phyloP scores from a whole-genome alignment of 352 stramenopile species.

The Phytophthora hibernalis region DNA sequence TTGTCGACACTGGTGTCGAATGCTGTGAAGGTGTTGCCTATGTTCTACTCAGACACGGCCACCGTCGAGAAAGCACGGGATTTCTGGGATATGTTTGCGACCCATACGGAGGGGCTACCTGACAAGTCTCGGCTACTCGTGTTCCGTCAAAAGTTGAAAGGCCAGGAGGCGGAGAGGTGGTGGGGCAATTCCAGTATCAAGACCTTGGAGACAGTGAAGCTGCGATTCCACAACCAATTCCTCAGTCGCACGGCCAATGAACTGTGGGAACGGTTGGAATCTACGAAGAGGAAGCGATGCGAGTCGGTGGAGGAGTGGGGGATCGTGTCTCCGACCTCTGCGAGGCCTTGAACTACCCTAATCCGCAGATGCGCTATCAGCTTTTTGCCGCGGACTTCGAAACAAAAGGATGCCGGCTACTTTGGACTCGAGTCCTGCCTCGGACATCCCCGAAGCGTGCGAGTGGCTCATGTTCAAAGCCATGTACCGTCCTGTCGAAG shows the following conservation, averaged over 20 bases:
- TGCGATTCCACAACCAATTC: conserved; percentile 9
- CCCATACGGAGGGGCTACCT: not conserved
- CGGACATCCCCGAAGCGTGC: not conserved
- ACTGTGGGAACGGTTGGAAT: conserved; percentile 2
- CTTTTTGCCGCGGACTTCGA: not conserved
- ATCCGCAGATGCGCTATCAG: conserved; percentile 1
- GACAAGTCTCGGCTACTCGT: not conserved
- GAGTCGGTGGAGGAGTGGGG: conserved; percentile 8
- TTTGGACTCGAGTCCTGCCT: not conserved
- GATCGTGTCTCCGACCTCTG: conserved; percentile 6
- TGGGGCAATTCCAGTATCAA: not conserved
- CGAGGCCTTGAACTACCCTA: conserved; percentile 2
- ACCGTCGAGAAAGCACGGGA: not conserved
- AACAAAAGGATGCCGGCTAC: conserved; percentile 2
- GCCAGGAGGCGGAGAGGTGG: not conserved
- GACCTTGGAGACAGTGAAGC: not conserved
- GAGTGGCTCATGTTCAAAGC: conserved; percentile 5
- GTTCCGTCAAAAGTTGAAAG: not conserved
- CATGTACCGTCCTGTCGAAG: not conserved
- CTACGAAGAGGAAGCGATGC: not conserved
- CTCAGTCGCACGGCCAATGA: not conserved
- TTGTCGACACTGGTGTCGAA: not conserved
- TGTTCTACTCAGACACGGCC: conserved; percentile 1
- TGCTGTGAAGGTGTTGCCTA: not conserved
- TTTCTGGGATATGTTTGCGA: conserved; percentile 10